Evolutionary conservation across 2,329 filamentous ascomycete genomes (phyloP).

Genomic region (Penicillium sp.): DNA sequence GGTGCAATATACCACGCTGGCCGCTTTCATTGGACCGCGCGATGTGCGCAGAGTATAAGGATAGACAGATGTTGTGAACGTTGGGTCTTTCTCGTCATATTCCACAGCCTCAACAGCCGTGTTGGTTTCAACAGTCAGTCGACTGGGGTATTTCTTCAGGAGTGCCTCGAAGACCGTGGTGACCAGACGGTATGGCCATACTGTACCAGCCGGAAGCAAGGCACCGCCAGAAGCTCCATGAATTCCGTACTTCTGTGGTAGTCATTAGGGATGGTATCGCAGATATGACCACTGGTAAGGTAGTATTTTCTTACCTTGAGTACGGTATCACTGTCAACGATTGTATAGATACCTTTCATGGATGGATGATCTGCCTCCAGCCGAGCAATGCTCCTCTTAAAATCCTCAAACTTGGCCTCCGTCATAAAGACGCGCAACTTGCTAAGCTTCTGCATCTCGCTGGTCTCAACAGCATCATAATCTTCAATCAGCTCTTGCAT

Average conservation of each 20-base stretch:
- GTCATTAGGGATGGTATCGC: background rate
- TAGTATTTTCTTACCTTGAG: slow-evolving; percentile 8
- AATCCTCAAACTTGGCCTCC: slow-evolving; percentile 20
- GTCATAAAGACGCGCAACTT: slow-evolving; percentile 32
- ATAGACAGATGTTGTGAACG: slow-evolving; percentile 10
- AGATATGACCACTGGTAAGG: background rate
- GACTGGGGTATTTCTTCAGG: slow-evolving; percentile 25
- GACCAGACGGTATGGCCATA: slow-evolving; percentile 43
- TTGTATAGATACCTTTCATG: slow-evolving; percentile 28
- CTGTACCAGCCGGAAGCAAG: slow-evolving; percentile 34
- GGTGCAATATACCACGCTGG: slow-evolving; percentile 46
- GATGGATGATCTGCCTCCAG: slow-evolving; percentile 28
- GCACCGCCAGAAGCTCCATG: slow-evolving; percentile 27
- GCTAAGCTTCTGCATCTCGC: slow-evolving; percentile 26
- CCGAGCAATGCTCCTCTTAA: slow-evolving; percentile 22
- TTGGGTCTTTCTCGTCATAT: slow-evolving; percentile 7
- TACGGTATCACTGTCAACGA: slow-evolving; percentile 20
- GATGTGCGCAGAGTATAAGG: slow-evolving; percentile 39
- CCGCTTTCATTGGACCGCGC: slow-evolving; percentile 39
- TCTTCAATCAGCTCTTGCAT: slow-evolving; percentile 41
- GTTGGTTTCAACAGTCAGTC: slow-evolving; percentile 35
- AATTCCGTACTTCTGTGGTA: slow-evolving; percentile 21
- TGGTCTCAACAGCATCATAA: slow-evolving; percentile 32
- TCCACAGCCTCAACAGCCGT: slow-evolving; percentile 32
- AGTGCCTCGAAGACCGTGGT: slow-evolving; percentile 29